Base-by-base conservation (phyloP, 2,329 filamentous ascomycete genomes). In the Rhynchosporium agropyri region DNA sequence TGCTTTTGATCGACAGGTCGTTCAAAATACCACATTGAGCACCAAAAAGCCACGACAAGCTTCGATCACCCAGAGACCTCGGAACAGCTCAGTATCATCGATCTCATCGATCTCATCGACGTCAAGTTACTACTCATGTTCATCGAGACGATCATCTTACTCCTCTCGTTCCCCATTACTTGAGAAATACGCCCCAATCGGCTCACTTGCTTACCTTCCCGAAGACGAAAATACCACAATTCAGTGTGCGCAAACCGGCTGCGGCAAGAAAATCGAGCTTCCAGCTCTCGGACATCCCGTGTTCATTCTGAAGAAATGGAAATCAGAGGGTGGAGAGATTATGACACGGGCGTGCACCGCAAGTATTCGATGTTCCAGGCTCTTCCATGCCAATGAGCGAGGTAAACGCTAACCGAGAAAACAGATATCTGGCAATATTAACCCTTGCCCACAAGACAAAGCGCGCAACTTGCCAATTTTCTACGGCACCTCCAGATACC, bases 131-230 rank as follows among this genome's bases (percentile, higher is more conserved):
- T n/a, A 20, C 26, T 54, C 51, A 5, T 10, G 3, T 4, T 57
- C 54, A 8, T 42, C 38, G 33, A 38, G 40, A 45, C 33, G 15
- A 36, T 57, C 54, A 4, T 5, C 7, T 12, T 57, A 26, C 26
- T 42, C 40, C n/a, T 33, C 40, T 33, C 38, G 28, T 15, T 1
- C 42, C 4, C 12, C 54, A 10, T 36, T 57, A 46, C 36, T 29
- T 1, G 55, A 58, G 31, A 48, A 63, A 4, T n/a, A 58, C 20
- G 31, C 54, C 8, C 46, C 61, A 6, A 48, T 49, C 13, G 61
- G 61, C 46, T 54, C 28, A 28, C 48, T 63, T 20, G 55, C 49
- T 28, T 63, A 54, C 55, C 40, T 63, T 9, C 36, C 46, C 15
- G 40, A 4, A 46, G 29, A 48, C 8, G 46, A 54, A 12, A n/a